Evolutionary conservation across 805 yeast genomes (phyloP), one percentile per base, ranked within the genome.

Genomic region (Myxozyma nipponensis): DNA sequence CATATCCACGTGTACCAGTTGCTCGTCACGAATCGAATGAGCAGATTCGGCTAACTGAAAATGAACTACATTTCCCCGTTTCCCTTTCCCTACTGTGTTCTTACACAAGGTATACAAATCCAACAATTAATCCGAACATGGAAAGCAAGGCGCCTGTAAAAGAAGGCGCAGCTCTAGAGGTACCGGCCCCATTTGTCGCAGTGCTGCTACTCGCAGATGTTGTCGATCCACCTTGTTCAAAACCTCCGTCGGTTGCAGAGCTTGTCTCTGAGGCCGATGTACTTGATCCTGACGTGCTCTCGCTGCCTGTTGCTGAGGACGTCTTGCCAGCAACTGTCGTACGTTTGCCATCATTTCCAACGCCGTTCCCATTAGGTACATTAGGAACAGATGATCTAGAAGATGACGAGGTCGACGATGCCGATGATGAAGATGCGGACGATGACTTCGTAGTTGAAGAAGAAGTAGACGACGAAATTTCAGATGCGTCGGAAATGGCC

Each of bases 401-500:
- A 21, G 54, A 41, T 7, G 32, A 6, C 13, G 24, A 39, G 3
- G 40, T 18, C 26, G 51, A 26, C n/a, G 51, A 36, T 21, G 47
- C 30, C 24, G 54, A 4, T 9, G 25, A 18, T 7, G 21, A 24
- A 15, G 42, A 4, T 6, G 48, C 10, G 19, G 42, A 7, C 32
- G 19, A 25, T 18, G 48, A 36, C 17, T 21, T 21, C 23, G 43
- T 9, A n/a, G 36, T 9, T 13, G 46, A 37, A 28, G 47, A 30
- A 17, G 42, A 17, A 26, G 58, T 39, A 3, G 58, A 42, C 24
- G 28, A 15, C 19, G 45, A 32, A 19, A 24, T 32, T 23, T 26
- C 23, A 28, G 28, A 24, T 6, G 18, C 44, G 18, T 43, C 28
- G n/a, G 49, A 5, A 26, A 32, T 34, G 21, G 60, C 44, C 24